Conservation (phyloP, 2,329 filamentous ascomycete species). For the Aspergillus intermedius region DNA sequence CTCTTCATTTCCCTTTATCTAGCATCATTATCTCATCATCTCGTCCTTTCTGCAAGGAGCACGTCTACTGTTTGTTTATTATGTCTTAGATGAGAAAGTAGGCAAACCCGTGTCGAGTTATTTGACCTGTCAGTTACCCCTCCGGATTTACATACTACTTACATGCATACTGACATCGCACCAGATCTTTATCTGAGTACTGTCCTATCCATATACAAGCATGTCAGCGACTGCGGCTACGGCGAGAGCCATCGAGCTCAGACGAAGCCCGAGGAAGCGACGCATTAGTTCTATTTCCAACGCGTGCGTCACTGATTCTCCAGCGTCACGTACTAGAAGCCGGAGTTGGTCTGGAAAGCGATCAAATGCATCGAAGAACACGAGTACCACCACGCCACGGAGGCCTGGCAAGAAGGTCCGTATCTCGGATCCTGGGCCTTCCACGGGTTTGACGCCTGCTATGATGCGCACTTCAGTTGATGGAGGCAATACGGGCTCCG, state of each 20-base stretch:
- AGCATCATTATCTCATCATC: too few species aligned
- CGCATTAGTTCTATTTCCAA: conserved; percentile 15
- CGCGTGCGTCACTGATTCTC: conserved; percentile 1
- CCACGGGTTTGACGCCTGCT: conserved; percentile 41
- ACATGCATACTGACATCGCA: neutral
- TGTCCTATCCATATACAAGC: neutral
- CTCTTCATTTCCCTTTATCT: too few species aligned
- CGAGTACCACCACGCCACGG: conserved; percentile 19
- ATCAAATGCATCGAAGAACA: neutral
- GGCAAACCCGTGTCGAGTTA: neutral
- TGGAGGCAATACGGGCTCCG: conserved; percentile 12
- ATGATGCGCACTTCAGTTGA: conserved; percentile 35
- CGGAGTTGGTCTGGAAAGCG: neutral
- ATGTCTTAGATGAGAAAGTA: neutral
- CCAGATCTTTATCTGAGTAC: neutral
- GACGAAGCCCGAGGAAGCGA: conserved; percentile 16
- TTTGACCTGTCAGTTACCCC: neutral
- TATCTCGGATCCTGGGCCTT: conserved; percentile 39
- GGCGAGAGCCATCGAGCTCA: conserved; percentile 5
- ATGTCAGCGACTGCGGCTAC: neutral
- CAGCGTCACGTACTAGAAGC: neutral
- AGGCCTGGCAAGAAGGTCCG: conserved; percentile 38
- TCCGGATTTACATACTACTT: neutral
- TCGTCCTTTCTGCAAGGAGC: neutral
- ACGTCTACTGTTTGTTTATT: neutral